Percentiles rank a stretch among this genome's conserved stretches.
These are phyloP conservation scores for Tetragonia tetragonoides DNA, from an alignment of 148 eudicot genomes.

Conservation along the genomic window DNA sequence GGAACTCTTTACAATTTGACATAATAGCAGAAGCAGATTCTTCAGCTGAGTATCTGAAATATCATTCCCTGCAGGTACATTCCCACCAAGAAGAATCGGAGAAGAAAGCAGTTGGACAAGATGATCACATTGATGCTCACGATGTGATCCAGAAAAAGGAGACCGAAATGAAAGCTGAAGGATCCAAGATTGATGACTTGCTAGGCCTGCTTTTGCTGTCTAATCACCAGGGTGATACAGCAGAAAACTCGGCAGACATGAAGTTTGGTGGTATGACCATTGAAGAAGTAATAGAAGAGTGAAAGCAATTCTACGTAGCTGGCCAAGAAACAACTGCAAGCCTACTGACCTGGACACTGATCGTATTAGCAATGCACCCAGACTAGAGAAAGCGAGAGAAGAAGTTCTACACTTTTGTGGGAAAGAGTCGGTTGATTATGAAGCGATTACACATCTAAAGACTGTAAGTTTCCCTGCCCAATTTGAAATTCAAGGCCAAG, in stretches of 20 bases:
- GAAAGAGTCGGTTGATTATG: constrained; percentile 27
- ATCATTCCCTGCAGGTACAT: constrained; percentile 34
- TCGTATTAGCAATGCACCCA: constrained; percentile 54
- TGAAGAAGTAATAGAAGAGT: constrained; percentile 57
- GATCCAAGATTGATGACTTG: constrained; percentile 36
- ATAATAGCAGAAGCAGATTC: too few species aligned
- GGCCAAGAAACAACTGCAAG: constrained; percentile 67
- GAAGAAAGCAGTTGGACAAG: constrained; percentile 37
- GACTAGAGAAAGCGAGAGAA: constrained; percentile 47
- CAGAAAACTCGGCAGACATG: not conserved
- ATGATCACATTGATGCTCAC: constrained; percentile 44
- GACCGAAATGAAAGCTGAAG: constrained; percentile 26
- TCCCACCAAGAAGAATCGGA: constrained; percentile 45
- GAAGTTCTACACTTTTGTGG: constrained; percentile 43
- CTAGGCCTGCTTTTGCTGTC: constrained; percentile 46
- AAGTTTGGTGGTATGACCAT: constrained; percentile 32
- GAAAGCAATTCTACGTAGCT: constrained; percentile 58
- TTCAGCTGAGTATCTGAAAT: too few species aligned
- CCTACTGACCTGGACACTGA: constrained; percentile 53
- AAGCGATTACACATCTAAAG: constrained; percentile 44
- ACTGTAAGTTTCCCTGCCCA: constrained; percentile 32
- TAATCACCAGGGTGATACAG: constrained; percentile 18
- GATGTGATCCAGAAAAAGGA: constrained; percentile 35
- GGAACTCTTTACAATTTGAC: too few species aligned
- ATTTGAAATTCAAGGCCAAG: not conserved